Evolutionary conservation across 2,329 filamentous ascomycete species (phyloP).

Genomic region (Incumbomyces lentus): DNA sequence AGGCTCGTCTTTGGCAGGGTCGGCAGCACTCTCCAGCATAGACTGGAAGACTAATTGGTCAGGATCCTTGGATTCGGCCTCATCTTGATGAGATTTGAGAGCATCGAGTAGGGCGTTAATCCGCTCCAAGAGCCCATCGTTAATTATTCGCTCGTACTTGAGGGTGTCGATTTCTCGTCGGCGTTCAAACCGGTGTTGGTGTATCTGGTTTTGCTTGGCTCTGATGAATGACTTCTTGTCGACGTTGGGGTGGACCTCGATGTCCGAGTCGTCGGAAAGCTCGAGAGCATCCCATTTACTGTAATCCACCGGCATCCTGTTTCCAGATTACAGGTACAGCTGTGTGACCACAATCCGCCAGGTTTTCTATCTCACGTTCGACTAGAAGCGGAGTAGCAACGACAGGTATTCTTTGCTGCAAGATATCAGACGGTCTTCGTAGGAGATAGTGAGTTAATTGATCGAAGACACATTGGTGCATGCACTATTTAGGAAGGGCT

Average conservation of each 20-base stretch:
- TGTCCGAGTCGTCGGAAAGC: conserved; percentile 94
- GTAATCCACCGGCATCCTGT: conserved; percentile 50
- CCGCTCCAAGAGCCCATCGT: conserved; percentile 76
- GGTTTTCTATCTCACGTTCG: too few species aligned
- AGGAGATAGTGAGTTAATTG: too few species aligned
- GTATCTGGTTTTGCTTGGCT: conserved; percentile 95
- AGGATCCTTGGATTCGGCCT: conserved; percentile 53
- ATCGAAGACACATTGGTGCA: too few species aligned
- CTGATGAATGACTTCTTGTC: conserved; percentile 98
- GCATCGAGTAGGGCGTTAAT: conserved; percentile 69
- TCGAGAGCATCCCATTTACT: conserved; percentile 69
- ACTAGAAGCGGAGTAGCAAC: too few species aligned
- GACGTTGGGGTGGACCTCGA: conserved; percentile 97
- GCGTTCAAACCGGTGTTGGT: conserved; percentile 76
- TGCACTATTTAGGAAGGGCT: too few species aligned
- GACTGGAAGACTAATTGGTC: conserved; percentile 81
- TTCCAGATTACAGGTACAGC: too few species aligned
- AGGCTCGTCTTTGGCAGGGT: conserved; percentile 61
- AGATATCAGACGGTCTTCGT: too few species aligned
- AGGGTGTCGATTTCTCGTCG: conserved; percentile 81
- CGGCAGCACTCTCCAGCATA: conserved; percentile 69
- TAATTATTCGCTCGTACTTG: conserved; percentile 82
- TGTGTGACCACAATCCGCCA: too few species aligned
- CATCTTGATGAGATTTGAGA: conserved; percentile 61
- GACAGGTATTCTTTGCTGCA: too few species aligned